Conservation (phyloP, 495 filamentous ascomycete species). For the Tuber borchii region DNA sequence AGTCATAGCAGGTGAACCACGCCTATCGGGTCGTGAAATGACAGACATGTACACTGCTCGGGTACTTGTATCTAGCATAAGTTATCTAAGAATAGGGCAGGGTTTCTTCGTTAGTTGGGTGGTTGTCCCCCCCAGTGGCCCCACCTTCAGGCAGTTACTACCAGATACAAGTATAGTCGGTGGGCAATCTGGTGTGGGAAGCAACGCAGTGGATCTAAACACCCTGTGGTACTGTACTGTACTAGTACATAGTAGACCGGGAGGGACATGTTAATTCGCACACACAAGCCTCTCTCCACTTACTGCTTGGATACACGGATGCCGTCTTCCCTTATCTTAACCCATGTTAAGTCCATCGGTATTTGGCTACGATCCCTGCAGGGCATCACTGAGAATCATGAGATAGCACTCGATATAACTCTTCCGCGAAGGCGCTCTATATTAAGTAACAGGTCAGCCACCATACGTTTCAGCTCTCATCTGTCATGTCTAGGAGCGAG, state of each 20-base stretch:
- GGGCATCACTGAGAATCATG: not conserved
- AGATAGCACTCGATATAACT: not conserved
- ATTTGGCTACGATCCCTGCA: not conserved
- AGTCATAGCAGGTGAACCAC: not conserved
- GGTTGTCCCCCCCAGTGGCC: too few relatives aligned
- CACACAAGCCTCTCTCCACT: not conserved
- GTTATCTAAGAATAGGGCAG: too few relatives aligned
- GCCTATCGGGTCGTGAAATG: not conserved
- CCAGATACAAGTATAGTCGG: not conserved
- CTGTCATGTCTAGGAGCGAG: not conserved
- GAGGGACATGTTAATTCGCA: not conserved
- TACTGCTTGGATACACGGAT: not conserved
- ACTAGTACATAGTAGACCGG: not conserved
- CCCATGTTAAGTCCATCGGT: not conserved
- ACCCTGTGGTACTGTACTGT: not conserved
- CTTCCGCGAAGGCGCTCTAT: not conserved
- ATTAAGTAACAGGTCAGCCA: not conserved
- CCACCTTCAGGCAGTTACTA: too few relatives aligned
- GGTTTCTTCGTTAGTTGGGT: too few relatives aligned
- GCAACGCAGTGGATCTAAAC: not conserved
- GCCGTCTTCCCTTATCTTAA: not conserved
- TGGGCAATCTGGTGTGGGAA: not conserved
- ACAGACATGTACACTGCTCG: not conserved
- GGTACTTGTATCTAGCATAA: too few relatives aligned
- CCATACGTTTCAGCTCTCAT: not conserved